Conservation (phyloP, 371 early-diverging fungal species). For the Mortierella sp. region DNA sequence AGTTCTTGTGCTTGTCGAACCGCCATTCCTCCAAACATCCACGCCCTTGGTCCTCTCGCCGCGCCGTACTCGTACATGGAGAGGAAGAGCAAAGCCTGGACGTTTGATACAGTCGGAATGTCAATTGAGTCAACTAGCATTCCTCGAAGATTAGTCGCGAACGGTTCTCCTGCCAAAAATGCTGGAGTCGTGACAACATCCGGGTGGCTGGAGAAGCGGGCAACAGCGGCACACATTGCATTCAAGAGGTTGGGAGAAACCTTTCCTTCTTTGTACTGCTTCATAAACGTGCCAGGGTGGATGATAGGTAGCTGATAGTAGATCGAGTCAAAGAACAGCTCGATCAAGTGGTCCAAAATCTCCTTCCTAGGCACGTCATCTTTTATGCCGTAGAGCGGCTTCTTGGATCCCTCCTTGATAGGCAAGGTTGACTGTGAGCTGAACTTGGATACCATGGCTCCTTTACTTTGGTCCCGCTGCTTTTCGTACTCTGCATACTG, state of each 20-base stretch:
- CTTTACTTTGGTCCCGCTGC: conserved; percentile 5
- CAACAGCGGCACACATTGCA: conserved; percentile 36
- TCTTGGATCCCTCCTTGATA: conserved; percentile 17
- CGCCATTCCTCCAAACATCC: conserved; percentile 71
- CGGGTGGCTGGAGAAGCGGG: conserved; percentile 51
- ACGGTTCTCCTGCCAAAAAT: conserved; percentile 50
- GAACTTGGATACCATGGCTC: conserved; percentile 14
- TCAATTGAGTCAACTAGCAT: conserved; percentile 56
- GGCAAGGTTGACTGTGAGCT: conserved; percentile 16
- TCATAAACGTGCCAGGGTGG: conserved; percentile 53
- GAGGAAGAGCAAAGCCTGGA: conserved; percentile 62
- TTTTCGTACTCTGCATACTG: conserved; percentile 24
- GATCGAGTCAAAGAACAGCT: conserved; percentile 61
- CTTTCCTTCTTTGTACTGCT: conserved; percentile 30
- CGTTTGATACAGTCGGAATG: conserved; percentile 59
- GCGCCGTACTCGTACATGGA: conserved; percentile 68
- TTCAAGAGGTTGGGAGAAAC: conserved; percentile 33
- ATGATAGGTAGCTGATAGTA: conserved; percentile 64
- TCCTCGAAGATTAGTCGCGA: conserved; percentile 34
- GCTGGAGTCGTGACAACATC: conserved; percentile 34
- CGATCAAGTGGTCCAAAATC: conserved; percentile 61
- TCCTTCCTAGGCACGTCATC: conserved; percentile 57
- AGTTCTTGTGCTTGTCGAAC: conserved; percentile 67
- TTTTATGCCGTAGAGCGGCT: conserved; percentile 36
- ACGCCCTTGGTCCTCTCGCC: conserved; percentile 66